phyloP scores from a whole-genome alignment of 805 yeast genomes.

The Kluyveromyces dobzhanskii region DNA sequence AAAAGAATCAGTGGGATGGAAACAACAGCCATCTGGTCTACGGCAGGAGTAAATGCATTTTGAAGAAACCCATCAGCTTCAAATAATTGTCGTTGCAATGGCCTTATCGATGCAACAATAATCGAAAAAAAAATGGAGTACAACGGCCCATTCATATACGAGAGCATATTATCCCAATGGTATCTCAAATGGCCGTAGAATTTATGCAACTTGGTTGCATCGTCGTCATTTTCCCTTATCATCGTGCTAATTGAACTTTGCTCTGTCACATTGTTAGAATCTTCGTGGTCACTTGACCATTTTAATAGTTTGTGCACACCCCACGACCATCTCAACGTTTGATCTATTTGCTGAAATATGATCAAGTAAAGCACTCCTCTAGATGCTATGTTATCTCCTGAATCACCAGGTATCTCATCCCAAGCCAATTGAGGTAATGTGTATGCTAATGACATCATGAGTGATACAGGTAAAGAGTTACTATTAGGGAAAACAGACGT shows the following conservation, averaged over 20 bases:
- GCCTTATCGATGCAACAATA: conserved; percentile 48
- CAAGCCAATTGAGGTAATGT: conserved; percentile 50
- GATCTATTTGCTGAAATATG: conserved; percentile 61
- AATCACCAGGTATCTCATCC: conserved; percentile 48
- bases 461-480: conserved; percentile 38
- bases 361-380: conserved; percentile 53
- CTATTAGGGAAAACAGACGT: conserved; percentile 45
- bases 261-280: neutral
- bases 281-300: conserved; percentile 15
- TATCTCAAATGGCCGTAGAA: neutral
- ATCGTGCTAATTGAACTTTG: neutral
- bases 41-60: conserved; percentile 44
- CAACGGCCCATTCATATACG: conserved; percentile 58
- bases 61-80: conserved; percentile 38
- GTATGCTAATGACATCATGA: conserved; percentile 45
- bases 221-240: neutral
- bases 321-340: conserved; percentile 63
- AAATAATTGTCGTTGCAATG: conserved; percentile 39
- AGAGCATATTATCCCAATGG: conserved; percentile 14
- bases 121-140: conserved; percentile 56
- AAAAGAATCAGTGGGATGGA: conserved; percentile 55
- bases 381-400: conserved; percentile 49
- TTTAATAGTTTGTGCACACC: conserved; percentile 55
- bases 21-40: conserved; percentile 45
- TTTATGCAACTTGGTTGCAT: neutral